Conservation (phyloP, 208 protist species). For the Blastocrithidia nonstop region DNA sequence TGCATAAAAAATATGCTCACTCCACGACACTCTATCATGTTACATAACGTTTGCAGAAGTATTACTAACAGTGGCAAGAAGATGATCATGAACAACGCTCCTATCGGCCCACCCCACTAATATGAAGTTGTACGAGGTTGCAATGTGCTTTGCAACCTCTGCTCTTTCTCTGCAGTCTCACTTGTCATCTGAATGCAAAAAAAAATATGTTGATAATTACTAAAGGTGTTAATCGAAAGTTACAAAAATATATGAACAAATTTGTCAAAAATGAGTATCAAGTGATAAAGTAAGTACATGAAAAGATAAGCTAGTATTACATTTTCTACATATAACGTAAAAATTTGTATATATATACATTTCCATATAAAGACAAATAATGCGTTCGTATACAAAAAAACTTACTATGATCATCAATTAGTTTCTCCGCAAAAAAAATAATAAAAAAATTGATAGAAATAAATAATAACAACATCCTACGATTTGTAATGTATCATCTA, state of each 20-base stretch:
- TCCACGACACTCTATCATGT: slow-evolving; percentile 11
- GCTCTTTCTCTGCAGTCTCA: slow-evolving; percentile 9
- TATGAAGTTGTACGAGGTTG: slow-evolving; percentile 44
- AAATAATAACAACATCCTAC: too few species aligned
- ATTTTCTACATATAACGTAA: background rate
- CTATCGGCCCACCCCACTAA: slow-evolving; percentile 68
- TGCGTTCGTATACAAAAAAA: too few species aligned
- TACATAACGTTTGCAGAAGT: slow-evolving; percentile 40
- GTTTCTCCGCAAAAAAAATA: too few species aligned
- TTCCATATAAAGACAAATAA: background rate
- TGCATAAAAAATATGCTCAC: too few species aligned
- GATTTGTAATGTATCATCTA: too few species aligned
- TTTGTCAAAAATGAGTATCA: too few species aligned
- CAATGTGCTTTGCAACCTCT: too few species aligned
- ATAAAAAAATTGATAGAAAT: too few species aligned
- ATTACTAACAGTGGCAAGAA: slow-evolving; percentile 45
- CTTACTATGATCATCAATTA: too few species aligned
- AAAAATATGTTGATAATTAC: background rate
- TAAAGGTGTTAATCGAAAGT: background rate
- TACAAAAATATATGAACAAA: slow-evolving; percentile 3
- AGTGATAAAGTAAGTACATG: background rate
- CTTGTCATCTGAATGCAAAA: background rate
- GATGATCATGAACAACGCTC: slow-evolving; percentile 27
- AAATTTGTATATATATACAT: slow-evolving; percentile 2
- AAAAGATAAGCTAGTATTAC: background rate